Evolutionary conservation across 148 eudicot species (phyloP).

Genomic region (Heliamphora exappendiculata): DNA sequence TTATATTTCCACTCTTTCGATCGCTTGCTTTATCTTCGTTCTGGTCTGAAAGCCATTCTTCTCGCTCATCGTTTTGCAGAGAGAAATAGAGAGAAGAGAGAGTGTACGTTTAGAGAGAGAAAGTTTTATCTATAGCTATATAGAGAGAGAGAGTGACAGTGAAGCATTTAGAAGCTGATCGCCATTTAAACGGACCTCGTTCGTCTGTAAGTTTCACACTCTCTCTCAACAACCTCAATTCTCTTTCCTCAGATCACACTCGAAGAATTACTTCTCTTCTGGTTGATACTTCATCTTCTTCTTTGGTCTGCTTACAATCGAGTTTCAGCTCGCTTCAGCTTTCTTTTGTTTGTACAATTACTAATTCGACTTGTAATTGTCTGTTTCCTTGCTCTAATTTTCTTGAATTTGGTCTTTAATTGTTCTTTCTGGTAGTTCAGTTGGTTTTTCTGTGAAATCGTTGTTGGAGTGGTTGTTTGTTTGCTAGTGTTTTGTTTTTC

Average conservation of each 20-base stretch:
- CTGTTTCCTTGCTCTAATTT: neutral
- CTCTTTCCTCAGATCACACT: constrained; percentile 24
- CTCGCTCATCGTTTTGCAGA: constrained; percentile 8
- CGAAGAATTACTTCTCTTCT: neutral
- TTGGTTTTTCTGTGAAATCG: neutral
- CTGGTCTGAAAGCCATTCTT: constrained; percentile 13
- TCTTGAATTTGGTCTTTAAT: constrained; percentile 14
- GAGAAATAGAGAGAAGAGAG: constrained; percentile 5
- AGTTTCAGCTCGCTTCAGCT: constrained; percentile 11
- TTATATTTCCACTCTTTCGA: constrained; percentile 8
- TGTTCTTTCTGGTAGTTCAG: neutral
- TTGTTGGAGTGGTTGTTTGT: neutral
- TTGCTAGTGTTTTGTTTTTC: constrained; percentile 8
- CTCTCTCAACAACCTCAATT: constrained; percentile 13
- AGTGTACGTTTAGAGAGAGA: neutral
- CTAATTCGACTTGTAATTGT: constrained; percentile 8
- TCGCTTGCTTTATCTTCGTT: constrained; percentile 32
- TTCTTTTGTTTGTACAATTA: constrained; percentile 3
- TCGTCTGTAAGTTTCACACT: constrained; percentile 16
- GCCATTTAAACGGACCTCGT: constrained; percentile 14
- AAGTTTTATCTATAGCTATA: neutral
- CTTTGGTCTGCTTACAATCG: neutral
- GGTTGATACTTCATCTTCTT: constrained; percentile 4
- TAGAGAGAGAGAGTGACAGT: constrained; percentile 15
- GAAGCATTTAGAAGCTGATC: constrained; percentile 24